These are phyloP conservation scores for Myxozyma neglecta DNA, from an alignment of 805 yeast species.

Conservation along the genomic window DNA sequence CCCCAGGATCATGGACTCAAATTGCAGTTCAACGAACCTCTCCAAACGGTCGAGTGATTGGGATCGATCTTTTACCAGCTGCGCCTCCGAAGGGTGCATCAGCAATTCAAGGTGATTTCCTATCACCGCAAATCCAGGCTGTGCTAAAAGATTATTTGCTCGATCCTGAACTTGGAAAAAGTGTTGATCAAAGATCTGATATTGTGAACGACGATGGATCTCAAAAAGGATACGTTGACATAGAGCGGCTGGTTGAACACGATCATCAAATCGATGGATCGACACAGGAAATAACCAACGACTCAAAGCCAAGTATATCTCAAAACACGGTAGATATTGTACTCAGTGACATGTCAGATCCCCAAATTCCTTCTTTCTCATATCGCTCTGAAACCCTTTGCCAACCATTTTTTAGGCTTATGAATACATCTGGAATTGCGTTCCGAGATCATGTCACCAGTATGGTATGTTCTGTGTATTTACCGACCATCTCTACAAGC, in stretches of 20 bases:
- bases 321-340: conserved; percentile 59
- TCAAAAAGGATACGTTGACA: conserved; percentile 31
- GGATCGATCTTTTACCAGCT: conserved; percentile 78
- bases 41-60: conserved; percentile 60
- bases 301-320: conserved; percentile 40
- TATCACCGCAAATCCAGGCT: conserved; percentile 62
- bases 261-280: neutral
- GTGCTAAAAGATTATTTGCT: conserved; percentile 54
- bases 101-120: conserved; percentile 84
- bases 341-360: conserved; percentile 81
- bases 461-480: conserved; percentile 49
- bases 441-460: conserved; percentile 81
- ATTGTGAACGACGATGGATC: conserved; percentile 11
- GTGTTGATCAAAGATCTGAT: neutral
- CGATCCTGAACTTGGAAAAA: conserved; percentile 37
- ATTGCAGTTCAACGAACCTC: conserved; percentile 61
- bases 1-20: conserved; percentile 95
- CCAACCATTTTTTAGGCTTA: conserved; percentile 85
- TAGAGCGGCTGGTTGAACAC: conserved; percentile 29
- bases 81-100: conserved; percentile 80
- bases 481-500: neutral
- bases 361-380: conserved; percentile 49
- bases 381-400: conserved; percentile 67
- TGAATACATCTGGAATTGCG: conserved; percentile 81
- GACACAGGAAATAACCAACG: neutral